phyloP scores from a whole-genome alignment of 2,329 filamentous ascomycete species.

The Pseudogymnoascus sp. region DNA sequence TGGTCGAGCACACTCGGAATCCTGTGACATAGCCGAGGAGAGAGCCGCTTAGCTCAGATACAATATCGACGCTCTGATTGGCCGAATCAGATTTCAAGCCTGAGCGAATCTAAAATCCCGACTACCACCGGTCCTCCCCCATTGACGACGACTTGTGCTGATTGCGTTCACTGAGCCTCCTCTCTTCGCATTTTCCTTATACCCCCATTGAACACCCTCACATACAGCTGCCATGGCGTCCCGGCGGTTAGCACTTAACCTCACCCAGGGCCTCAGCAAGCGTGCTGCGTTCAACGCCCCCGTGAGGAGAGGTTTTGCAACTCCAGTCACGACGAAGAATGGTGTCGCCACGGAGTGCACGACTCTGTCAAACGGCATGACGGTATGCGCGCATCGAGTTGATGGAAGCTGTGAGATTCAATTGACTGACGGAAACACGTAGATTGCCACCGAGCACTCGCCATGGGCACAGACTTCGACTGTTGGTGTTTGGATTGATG shows the following conservation, averaged over 20 bases:
- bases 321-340: constrained; percentile 56
- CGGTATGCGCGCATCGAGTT: constrained; percentile 45
- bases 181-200: constrained; percentile 11
- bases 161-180: constrained; percentile 9
- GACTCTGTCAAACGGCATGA: constrained; percentile 94
- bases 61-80: constrained; percentile 12
- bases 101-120: constrained; percentile 12
- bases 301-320: constrained; percentile 81
- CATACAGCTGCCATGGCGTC: constrained; percentile 64
- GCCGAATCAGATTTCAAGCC: constrained; percentile 16
- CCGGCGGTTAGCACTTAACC: constrained; percentile 91
- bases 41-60: constrained; percentile 2
- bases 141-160: constrained; percentile 9
- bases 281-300: constrained; percentile 75
- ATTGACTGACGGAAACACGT: constrained; percentile 34
- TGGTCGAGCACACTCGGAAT: constrained; percentile 3
- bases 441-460: constrained; percentile 98
- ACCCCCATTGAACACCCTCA: constrained; percentile 14
- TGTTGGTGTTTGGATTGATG: constrained; percentile 98
- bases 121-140: constrained; percentile 9
- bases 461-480: constrained; percentile 98
- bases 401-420: constrained; percentile 21
- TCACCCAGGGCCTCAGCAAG: constrained; percentile 82
- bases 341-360: constrained; percentile 88
- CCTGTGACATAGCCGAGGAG: constrained; percentile 4